Conservation (phyloP, 805 yeast species). For the Lipomyces sp. region DNA sequence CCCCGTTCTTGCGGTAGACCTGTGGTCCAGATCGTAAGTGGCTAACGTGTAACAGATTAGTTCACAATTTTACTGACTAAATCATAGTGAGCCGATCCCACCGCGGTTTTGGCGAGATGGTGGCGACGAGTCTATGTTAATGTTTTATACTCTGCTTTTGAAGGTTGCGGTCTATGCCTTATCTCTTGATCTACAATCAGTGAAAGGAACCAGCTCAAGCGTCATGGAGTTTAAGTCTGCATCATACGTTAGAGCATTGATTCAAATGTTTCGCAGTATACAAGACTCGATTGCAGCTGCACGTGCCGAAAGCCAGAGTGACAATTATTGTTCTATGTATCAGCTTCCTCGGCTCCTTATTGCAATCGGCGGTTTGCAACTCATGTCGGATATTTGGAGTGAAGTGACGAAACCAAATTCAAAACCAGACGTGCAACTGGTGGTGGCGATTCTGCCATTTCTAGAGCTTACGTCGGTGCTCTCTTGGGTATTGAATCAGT, state of each 20-base stretch:
- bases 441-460: conserved; percentile 3
- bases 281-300: neutral
- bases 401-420: neutral
- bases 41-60: no score
- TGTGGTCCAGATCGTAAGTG: conserved; percentile 13
- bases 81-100: conserved; percentile 5
- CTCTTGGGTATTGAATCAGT: neutral
- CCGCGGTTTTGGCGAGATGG: conserved; percentile 8
- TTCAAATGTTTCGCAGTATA: neutral
- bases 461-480: neutral
- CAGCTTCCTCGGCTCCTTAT: neutral
- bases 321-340: neutral
- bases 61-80: neutral
- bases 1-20: conserved; percentile 9
- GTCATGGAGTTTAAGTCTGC: neutral
- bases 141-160: conserved; percentile 1
- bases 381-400: conserved; percentile 1
- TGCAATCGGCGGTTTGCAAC: conserved; percentile 1
- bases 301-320: neutral
- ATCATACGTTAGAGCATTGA: neutral
- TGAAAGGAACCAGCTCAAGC: neutral
- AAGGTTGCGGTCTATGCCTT: neutral
- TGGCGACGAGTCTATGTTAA: conserved; percentile 7
- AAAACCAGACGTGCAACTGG: neutral
- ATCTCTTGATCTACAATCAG: neutral